Base-by-base conservation (phyloP, 768 basidiomycete species). In the Serendipita sp. region DNA sequence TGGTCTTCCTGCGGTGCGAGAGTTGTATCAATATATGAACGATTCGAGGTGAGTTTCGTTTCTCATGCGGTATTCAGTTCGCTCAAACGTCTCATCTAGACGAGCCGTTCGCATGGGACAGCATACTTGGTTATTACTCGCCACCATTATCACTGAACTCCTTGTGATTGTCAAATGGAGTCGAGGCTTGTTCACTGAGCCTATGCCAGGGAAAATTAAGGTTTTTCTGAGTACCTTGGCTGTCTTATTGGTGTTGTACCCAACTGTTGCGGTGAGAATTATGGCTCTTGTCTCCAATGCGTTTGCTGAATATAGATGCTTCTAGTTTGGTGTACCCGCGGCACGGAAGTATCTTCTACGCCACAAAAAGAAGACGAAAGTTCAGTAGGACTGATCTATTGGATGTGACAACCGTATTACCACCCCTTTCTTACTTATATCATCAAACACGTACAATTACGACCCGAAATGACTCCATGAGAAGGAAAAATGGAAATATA, bases 31-130 rank as follows among this genome's bases (percentile, higher is more conserved):
- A 71, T 92, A 92, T 70, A 81, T 89, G 70, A 88, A 86, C 70
- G 81, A 88, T 72, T 86, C 88, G 69, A 81, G 86, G 89, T 91
- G 74, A 66, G 66, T 24, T 38, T 24, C 16, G 16, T 64, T 38
- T 34, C 18, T 35, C n/a, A n/a, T 35, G 3, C 2, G 3, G 3
- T 65, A 2, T 16, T 24, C 4, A 11, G 18, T 1, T 5, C 13
- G 65, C 48, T 24, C 35, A 63, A 37, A 56, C 8, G 53, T 53
- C 48, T 35, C 44, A 53, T 28, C 34, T 70, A 92, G 90, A 70
- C 84, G 79, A 69, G 85, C 88, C n/a, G 84, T 85, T 67, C 81
- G 90, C 65, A 92, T 92, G 90, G 90, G 91, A 1, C 88, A 90
- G 69, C 90, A 92, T 71, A 84, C 86, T 38, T 92, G 90, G 90